These are phyloP conservation scores for Ogataea nakhonphanomensis DNA, from an alignment of 805 yeast genomes.

Conservation along the genomic window DNA sequence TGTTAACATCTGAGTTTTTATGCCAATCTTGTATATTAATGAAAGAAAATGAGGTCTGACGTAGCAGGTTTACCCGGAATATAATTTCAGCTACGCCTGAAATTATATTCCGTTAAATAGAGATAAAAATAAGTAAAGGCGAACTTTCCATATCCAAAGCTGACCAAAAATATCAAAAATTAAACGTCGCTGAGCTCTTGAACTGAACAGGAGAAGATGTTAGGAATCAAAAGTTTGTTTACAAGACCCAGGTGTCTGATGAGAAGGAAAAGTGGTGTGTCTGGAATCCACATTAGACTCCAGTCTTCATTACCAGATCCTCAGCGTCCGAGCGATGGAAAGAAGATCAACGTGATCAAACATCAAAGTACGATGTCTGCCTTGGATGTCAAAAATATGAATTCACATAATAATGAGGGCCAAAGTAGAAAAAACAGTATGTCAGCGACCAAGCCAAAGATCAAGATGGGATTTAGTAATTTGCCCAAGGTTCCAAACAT, in stretches of 20 bases:
- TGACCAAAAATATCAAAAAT: too few relatives aligned
- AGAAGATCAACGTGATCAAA: constrained; percentile 13
- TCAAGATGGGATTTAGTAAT: constrained; percentile 33
- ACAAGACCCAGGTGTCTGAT: neutral
- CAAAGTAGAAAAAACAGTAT: neutral
- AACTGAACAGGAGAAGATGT: too few relatives aligned
- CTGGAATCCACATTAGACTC: constrained; percentile 10
- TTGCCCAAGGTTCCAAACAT: constrained; percentile 35
- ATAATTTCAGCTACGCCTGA: neutral
- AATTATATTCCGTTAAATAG: too few relatives aligned
- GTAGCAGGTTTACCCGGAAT: neutral
- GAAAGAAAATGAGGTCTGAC: too few relatives aligned
- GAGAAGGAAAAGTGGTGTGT: neutral
- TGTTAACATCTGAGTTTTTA: constrained; percentile 7
- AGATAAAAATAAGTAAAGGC: too few relatives aligned
- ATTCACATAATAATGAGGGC: constrained; percentile 4
- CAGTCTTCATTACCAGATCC: constrained; percentile 24
- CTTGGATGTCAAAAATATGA: constrained; percentile 5
- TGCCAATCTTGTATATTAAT: too few relatives aligned
- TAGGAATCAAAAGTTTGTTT: too few relatives aligned
- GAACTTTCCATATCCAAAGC: too few relatives aligned
- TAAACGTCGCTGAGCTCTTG: too few relatives aligned
- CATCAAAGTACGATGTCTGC: constrained; percentile 17
- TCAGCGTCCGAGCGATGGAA: constrained; percentile 11
- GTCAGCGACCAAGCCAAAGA: constrained; percentile 11